Percentiles rank a stretch among this genome's conserved stretches.
These are phyloP conservation scores for Leccinum pachyderme DNA, from an alignment of 1,284 basidiomycete genomes.

Conservation along the genomic window DNA sequence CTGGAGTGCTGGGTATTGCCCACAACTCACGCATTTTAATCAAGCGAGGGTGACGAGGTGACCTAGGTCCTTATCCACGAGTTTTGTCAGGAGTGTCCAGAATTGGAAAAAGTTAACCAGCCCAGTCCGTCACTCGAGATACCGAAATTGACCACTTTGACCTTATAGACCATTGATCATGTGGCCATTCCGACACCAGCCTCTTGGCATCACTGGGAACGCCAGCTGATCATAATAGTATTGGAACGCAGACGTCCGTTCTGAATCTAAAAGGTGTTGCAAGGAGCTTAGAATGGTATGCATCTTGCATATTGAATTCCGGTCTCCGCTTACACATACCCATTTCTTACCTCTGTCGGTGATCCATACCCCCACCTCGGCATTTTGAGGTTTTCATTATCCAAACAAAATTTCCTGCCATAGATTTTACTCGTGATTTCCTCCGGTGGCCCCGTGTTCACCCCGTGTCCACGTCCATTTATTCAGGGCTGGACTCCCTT, in stretches of 20 bases:
- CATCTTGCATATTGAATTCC: background rate
- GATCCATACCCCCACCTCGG: background rate
- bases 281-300: background rate
- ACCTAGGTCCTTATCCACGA: constrained; percentile 22
- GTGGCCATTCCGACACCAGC: constrained; percentile 4
- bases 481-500: background rate
- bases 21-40: constrained; percentile 12
- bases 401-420: background rate
- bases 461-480: background rate
- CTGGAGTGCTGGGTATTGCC: background rate
- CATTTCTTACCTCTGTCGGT: background rate
- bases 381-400: background rate
- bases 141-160: constrained; percentile 2
- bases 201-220: constrained; percentile 8
- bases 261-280: background rate
- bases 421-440: background rate
- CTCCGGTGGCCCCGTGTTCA: background rate
- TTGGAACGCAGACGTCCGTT: background rate
- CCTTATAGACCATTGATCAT: constrained; percentile 9
- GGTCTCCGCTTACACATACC: background rate
- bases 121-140: constrained; percentile 1
- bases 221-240: background rate
- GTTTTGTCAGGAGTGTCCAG: background rate
- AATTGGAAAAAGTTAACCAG: background rate
- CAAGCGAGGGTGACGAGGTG: constrained; percentile 20